A percentile compares a stretch with the other conserved stretches of the same genome.
These are phyloP conservation scores for Dryadomyces quercus-mongolicae DNA, from an alignment of 2,329 filamentous ascomycete species.

Conservation along the genomic window DNA sequence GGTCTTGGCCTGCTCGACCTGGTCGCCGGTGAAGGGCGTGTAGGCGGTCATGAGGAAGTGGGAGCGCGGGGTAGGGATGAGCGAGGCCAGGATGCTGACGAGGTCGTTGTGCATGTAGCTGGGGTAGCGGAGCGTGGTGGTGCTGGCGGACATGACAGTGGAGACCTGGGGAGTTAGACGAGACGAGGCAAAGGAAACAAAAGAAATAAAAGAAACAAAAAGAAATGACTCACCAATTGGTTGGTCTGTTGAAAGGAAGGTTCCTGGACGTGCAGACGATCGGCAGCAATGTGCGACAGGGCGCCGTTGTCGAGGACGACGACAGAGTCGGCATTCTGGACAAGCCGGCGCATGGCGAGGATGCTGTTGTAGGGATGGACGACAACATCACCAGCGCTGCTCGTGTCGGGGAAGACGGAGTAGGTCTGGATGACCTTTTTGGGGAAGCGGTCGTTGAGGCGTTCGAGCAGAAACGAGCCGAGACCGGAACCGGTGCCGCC, in stretches of 20 bases:
- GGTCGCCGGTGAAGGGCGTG: slow-evolving; percentile 92
- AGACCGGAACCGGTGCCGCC: slow-evolving; percentile 94
- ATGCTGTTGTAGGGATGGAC: slow-evolving; percentile 98
- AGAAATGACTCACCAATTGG: slow-evolving; percentile 53
- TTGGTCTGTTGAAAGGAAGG: slow-evolving; percentile 97
- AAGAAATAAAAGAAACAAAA: too few relatives aligned
- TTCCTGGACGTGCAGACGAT: slow-evolving; percentile 87
- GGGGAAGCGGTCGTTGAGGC: slow-evolving; percentile 92
- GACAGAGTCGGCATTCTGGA: slow-evolving; percentile 94
- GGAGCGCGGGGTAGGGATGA: slow-evolving; percentile 91
- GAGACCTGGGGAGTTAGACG: slow-evolving; percentile 34
- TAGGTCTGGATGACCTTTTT: slow-evolving; percentile 99
- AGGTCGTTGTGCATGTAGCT: slow-evolving; percentile 99
- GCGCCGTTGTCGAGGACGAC: slow-evolving; percentile 96
- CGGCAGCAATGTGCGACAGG: slow-evolving; percentile 83
- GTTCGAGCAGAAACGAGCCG: slow-evolving; percentile 86
- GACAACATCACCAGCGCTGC: slow-evolving; percentile 77
- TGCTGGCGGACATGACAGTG: slow-evolving; percentile 97
- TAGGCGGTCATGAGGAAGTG: slow-evolving; percentile 99
- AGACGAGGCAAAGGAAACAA: too few relatives aligned
- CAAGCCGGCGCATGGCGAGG: slow-evolving; percentile 78
- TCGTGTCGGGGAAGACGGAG: slow-evolving; percentile 93
- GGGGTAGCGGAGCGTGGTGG: slow-evolving; percentile 89
- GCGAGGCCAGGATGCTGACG: slow-evolving; percentile 86
- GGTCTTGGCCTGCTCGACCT: slow-evolving; percentile 92